Conservation (phyloP, 1,139 yeast species). For the Kodamaea arcana region DNA sequence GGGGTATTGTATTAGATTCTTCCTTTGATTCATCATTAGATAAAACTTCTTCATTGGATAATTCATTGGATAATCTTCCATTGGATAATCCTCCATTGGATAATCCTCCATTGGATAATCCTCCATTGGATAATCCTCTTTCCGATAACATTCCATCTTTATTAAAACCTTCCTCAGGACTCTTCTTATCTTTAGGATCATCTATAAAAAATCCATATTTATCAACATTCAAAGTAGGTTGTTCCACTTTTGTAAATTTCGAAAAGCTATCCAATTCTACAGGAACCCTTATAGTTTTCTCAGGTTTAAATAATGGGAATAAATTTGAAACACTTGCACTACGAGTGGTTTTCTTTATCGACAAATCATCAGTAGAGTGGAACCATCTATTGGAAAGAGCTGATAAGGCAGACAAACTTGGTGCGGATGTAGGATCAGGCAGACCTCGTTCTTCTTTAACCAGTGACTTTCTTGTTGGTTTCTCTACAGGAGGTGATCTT, state of each 20-base stretch:
- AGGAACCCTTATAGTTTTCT: constrained; percentile 22
- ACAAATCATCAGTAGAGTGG: not conserved
- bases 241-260: not conserved
- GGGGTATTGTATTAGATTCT: no score
- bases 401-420: no score
- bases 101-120: no score
- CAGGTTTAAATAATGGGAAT: not conserved
- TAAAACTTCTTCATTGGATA: not conserved
- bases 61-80: not conserved
- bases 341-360: constrained; percentile 6
- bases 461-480: not conserved
- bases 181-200: not conserved
- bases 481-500: not conserved
- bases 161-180: not conserved
- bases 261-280: constrained; percentile 39
- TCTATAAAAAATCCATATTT: constrained; percentile 47
- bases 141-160: no score
- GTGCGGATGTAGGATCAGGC: not conserved
- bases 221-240: constrained; percentile 33
- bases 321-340: constrained; percentile 7
- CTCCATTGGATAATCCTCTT: not conserved
- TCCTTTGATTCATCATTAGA: not conserved
- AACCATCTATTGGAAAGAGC: not conserved
- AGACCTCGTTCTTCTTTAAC: not conserved
- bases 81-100: not conserved